Evolutionary conservation across 1,139 yeast species (phyloP).

Genomic region (Magnusiomyces suaveolens): DNA sequence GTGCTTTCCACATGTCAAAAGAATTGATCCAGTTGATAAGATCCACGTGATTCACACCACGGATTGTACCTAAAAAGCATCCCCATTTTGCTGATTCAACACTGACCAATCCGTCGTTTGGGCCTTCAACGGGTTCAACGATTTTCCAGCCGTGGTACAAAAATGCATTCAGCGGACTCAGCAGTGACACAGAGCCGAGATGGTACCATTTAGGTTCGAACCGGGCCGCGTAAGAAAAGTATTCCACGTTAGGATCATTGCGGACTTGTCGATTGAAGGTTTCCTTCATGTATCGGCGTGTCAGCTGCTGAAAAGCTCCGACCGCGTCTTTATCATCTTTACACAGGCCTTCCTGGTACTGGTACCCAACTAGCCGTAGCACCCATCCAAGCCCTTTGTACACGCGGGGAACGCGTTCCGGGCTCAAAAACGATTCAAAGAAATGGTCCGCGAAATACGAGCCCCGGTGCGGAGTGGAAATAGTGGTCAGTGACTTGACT

Average conservation of each 20-base stretch:
- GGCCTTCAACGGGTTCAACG: slow-evolving; percentile 41
- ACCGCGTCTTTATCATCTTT: slow-evolving; percentile 17
- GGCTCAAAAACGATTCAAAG: slow-evolving; percentile 26
- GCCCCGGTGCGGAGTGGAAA: slow-evolving; percentile 84
- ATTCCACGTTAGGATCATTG: slow-evolving; percentile 54
- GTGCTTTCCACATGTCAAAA: slow-evolving; percentile 33
- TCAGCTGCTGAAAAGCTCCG: slow-evolving; percentile 34
- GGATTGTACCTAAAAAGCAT: slow-evolving; percentile 63
- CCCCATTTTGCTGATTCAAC: slow-evolving; percentile 81
- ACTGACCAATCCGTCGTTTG: slow-evolving; percentile 81
- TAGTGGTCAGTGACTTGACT: slow-evolving; percentile 58
- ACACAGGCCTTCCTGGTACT: slow-evolving; percentile 1
- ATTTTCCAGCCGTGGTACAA: slow-evolving; percentile 57
- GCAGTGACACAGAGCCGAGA: slow-evolving; percentile 22
- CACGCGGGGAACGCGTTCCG: slow-evolving; percentile 9
- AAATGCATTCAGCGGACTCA: neutral
- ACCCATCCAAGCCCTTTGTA: slow-evolving; percentile 7
- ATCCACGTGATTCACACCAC: slow-evolving; percentile 75
- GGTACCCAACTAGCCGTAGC: neutral
- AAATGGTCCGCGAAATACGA: slow-evolving; percentile 74
- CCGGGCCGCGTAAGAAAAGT: slow-evolving; percentile 76
- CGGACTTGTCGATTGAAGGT: slow-evolving; percentile 44
- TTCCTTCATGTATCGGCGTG: slow-evolving; percentile 43
- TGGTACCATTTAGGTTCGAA: slow-evolving; percentile 56
- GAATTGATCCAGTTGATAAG: slow-evolving; percentile 72